phyloP scores from a whole-genome alignment of 177 flowering plant species.

The Vitis hybrid region DNA sequence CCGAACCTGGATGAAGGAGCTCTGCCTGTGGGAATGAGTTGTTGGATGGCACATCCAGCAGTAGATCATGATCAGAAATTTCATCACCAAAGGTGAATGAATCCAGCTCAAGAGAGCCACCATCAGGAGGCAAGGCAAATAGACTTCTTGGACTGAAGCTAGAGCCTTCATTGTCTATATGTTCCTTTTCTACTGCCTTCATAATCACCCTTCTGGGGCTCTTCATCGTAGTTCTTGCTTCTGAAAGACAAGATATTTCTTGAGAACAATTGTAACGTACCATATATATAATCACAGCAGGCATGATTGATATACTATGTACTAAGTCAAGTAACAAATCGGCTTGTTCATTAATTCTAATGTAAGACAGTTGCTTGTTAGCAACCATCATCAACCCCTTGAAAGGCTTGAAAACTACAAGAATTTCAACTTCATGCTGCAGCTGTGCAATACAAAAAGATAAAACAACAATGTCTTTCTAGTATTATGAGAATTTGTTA shows the following conservation, averaged over 20 bases:
- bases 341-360: too few species aligned
- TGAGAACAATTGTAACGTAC: neutral
- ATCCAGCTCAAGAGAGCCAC: constrained; percentile 55
- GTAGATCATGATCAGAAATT: constrained; percentile 75
- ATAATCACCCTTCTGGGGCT: constrained; percentile 45
- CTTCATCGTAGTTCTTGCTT: constrained; percentile 39
- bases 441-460: too few species aligned
- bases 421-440: too few species aligned
- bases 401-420: too few species aligned
- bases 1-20: constrained; percentile 55
- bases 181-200: constrained; percentile 51
- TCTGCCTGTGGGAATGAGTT: constrained; percentile 84
- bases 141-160: constrained; percentile 70
- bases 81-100: constrained; percentile 53
- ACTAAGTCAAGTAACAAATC: too few species aligned
- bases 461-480: too few species aligned
- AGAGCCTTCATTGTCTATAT: constrained; percentile 45
- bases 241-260: constrained; percentile 41
- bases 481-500: too few species aligned
- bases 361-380: too few species aligned
- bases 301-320: too few species aligned
- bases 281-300: neutral
- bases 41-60: constrained; percentile 77
- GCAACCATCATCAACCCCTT: too few species aligned
- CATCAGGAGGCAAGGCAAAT: constrained; percentile 60